Base-by-base conservation (phyloP, 2,329 filamentous ascomycete genomes). In the Alternaria sp. region DNA sequence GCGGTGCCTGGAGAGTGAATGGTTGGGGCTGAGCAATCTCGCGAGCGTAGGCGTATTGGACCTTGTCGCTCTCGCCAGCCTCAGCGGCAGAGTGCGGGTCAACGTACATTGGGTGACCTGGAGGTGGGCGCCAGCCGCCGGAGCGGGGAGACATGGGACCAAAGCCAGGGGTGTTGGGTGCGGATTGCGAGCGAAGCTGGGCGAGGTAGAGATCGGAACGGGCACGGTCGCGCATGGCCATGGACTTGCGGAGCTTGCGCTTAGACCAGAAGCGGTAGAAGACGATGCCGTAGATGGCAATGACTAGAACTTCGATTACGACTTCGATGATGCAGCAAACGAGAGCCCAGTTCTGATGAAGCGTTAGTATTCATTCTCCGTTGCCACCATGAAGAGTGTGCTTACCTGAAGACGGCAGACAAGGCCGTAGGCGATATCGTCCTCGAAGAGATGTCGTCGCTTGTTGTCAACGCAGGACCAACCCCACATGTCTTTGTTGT, bases 181-280 rank as follows among this genome's bases (percentile, higher is more conserved):
- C 94, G 25, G 94, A 97, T 83, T 98, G 94, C 20, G 89, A 81
- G 60, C 83, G 82, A 15, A 85, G 81, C 60, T 85, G 83, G 15
- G 84, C 94, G 67, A 98, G 92, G 85, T 98, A 98, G 68, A 99
- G 88, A 79, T 98, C 94, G 65, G 92, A 95, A 67, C 96, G 92
- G 69, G 96, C 96, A 77, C 92, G 92, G 86, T 99, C 96, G 74
- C 96, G 93, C 78, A 92, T 86, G 79, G 97, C 92, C 96, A 99
- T 99, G 67, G 94, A 94, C 87, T 97, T 98, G 82, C 92, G 90
- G 67, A 99, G 92, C 79, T 92, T 92, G 80, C 93, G 92, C 87
- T 98, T 99, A 71, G 92, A 94, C 88, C 94, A 97, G 87, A 97
- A 96, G 73, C 96, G 92, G 87, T 97, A 98, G 86, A 98, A 97